Percentiles rank a stretch among this genome's conserved stretches.
Conservation (phyloP, 2,329 filamentous ascomycete genomes). For the Pseudopithomyces chartarum region DNA sequence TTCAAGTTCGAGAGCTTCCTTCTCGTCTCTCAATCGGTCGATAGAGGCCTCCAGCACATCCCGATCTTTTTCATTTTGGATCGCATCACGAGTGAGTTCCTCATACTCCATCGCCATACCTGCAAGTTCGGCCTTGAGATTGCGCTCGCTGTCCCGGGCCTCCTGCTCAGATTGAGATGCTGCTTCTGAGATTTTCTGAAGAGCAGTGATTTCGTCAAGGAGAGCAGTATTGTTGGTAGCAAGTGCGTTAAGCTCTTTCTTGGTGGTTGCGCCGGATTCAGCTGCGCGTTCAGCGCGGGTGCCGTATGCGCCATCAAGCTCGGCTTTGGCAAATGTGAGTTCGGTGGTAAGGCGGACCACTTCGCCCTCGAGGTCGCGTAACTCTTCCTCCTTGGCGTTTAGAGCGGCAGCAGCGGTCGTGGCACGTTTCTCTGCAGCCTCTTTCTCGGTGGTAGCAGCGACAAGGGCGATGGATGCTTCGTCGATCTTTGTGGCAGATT, state of each 20-base stretch:
- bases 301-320: constrained; percentile 94
- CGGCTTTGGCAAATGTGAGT: constrained; percentile 86
- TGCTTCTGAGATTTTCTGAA: constrained; percentile 45
- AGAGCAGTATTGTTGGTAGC: constrained; percentile 51
- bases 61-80: constrained; percentile 74
- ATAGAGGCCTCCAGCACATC: constrained; percentile 67
- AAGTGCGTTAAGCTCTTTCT: constrained; percentile 64
- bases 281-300: constrained; percentile 70
- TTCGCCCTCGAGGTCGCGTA: constrained; percentile 60
- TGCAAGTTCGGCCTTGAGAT: constrained; percentile 67
- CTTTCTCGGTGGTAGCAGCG: constrained; percentile 33
- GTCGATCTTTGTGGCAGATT: constrained; percentile 39
- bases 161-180: constrained; percentile 43
- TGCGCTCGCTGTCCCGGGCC: constrained; percentile 45
- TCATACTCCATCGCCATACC: constrained; percentile 74
- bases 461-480: constrained; percentile 31
- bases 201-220: constrained; percentile 48
- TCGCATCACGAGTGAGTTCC: constrained; percentile 69
- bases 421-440: constrained; percentile 38
- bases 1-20: constrained; percentile 66
- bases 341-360: constrained; percentile 72
- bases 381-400: constrained; percentile 42
- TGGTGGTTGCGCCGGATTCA: constrained; percentile 63
- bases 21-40: constrained; percentile 67
- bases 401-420: constrained; percentile 33